These are phyloP conservation scores for Globisporangium camurandrum DNA, from an alignment of 352 stramenopile species.

Conservation along the genomic window DNA sequence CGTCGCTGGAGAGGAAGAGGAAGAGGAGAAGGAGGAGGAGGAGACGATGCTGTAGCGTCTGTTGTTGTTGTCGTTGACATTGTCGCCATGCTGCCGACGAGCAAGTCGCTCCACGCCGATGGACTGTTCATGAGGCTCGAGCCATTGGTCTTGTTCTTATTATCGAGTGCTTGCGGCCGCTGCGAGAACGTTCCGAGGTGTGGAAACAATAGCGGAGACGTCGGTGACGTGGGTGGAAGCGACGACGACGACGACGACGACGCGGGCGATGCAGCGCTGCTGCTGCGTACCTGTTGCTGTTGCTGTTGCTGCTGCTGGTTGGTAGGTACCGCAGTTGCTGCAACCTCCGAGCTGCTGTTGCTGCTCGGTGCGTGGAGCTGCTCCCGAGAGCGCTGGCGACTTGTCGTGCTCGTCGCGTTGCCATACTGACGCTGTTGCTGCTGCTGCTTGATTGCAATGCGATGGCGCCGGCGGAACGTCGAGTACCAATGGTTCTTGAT, in stretches of 20 bases:
- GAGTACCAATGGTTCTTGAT: constrained; percentile 89
- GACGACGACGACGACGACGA: neutral
- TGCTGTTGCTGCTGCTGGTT: too few species aligned
- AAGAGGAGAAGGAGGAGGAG: neutral
- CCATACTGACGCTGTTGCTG: constrained; percentile 7
- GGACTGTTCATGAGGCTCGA: constrained; percentile 8
- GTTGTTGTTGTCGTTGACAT: neutral
- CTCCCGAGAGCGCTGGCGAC: too few species aligned
- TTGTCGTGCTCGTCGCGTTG: neutral
- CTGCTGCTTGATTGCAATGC: constrained; percentile 41
- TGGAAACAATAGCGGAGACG: too few species aligned
- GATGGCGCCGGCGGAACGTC: constrained; percentile 47
- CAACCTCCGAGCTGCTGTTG: too few species aligned
- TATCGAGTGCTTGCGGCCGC: too few species aligned
- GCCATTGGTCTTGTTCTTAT: too few species aligned
- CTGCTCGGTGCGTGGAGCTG: neutral
- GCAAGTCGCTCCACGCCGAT: constrained; percentile 3
- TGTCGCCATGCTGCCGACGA: neutral
- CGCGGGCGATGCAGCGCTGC: neutral
- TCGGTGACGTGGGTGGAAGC: too few species aligned
- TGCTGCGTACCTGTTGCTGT: constrained; percentile 1
- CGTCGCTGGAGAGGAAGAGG: neutral
- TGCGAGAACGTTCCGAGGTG: too few species aligned
- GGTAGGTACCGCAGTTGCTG: too few species aligned
- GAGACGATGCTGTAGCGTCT: neutral